Evolutionary conservation across 2,329 filamentous ascomycete species (phyloP), one percentile per base, ranked within the genome.

Genomic region (Aspergillus ustus): DNA sequence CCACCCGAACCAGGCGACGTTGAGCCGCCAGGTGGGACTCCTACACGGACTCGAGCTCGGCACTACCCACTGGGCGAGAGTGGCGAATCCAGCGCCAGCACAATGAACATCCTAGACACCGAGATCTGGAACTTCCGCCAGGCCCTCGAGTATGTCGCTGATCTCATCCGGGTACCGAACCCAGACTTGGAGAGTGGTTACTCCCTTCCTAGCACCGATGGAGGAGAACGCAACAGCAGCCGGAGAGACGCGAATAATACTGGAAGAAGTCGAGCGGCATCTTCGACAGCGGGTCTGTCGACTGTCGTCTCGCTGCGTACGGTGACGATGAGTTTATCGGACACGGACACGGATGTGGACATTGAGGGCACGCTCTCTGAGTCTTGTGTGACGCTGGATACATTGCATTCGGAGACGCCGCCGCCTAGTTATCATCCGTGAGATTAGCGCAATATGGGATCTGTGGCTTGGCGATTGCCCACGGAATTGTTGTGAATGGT

Each of bases 111-210:
- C 66, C 22, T 49, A 66, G 19, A 9, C 52, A 19, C 77, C 25
- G 81, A 84, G 61, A 85, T 87, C 43, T 72, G 81, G 15, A 80
- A 82, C 52, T 73, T 87, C 20, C 75, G 83, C 34, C 76, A 80
- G 19, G 83, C 84, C 0, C 82, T 85, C 52, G 80, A 83, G 54
- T 81, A 85, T 28, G 84, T 87, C 1, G 79, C 80, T 46, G 77
- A 81, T 46, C 72, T 85, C 9, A 76, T 84, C 31, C 70, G 75
- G 73, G n/a, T 25, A 2, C 44, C 44, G 17, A 22, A 2, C 43
- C 43, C 43, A 17, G 58, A 60, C 31, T 19, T 46, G 34, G 62
- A 54, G 59, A 59, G 46, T 40, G 56, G 40, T 49, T 57, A 28
- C 37, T 31, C 52, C 15, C 52, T 22, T 19, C 20, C 22, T 19